These are phyloP conservation scores for Colletotrichum sublineola DNA, from an alignment of 2,329 filamentous ascomycete species.

Conservation along the genomic window DNA sequence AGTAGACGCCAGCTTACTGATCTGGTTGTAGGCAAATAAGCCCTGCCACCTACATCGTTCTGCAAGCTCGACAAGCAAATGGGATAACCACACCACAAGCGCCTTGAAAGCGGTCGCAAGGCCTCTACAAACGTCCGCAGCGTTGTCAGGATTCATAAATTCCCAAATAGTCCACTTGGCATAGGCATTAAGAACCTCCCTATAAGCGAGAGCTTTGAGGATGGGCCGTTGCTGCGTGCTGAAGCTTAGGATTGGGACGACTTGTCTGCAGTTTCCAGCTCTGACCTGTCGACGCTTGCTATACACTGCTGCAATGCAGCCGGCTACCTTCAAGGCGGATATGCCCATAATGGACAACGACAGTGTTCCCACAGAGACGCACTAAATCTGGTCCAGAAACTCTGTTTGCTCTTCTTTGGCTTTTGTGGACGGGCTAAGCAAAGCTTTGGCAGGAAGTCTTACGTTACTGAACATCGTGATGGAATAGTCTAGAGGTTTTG, in stretches of 20 bases:
- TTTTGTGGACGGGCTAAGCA: constrained; percentile 47
- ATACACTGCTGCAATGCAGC: constrained; percentile 45
- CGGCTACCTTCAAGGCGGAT: constrained; percentile 24
- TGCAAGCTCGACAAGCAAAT: constrained; percentile 43
- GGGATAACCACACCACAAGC: constrained; percentile 10
- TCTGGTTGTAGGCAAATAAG: constrained; percentile 46
- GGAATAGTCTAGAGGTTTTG: constrained; percentile 50
- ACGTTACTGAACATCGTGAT: constrained; percentile 53
- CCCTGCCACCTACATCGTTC: constrained; percentile 50
- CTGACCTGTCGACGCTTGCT: constrained; percentile 42
- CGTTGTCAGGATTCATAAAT: constrained; percentile 28
- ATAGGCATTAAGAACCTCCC: constrained; percentile 44
- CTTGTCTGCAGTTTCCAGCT: not conserved
- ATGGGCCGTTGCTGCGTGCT: constrained; percentile 48
- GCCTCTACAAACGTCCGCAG: constrained; percentile 23
- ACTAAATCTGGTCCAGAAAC: constrained; percentile 48
- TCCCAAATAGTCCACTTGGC: constrained; percentile 31
- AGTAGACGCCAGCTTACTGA: too few species aligned
- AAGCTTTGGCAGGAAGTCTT: constrained; percentile 44
- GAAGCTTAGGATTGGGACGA: constrained; percentile 35
- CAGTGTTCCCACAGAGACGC: constrained; percentile 47
- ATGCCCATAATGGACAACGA: constrained; percentile 45
- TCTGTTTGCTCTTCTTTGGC: constrained; percentile 43
- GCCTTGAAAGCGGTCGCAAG: constrained; percentile 41
- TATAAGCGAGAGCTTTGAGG: constrained; percentile 43